Evolutionary conservation across 495 filamentous ascomycete species (phyloP), one percentile per base, ranked within the genome.

Genomic region (Tuber melanosporum): DNA sequence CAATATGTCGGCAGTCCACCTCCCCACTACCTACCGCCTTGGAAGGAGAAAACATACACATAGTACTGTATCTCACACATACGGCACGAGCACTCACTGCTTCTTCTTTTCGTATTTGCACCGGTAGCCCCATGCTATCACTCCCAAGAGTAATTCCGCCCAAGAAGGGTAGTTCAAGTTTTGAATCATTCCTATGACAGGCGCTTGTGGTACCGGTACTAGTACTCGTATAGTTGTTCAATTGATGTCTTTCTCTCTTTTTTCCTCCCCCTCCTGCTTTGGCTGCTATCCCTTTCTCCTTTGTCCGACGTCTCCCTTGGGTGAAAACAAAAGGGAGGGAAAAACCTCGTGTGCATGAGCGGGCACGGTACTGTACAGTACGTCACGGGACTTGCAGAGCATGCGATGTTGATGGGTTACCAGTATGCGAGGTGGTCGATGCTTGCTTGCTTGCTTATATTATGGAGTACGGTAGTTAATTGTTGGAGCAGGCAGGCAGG

Each of bases 101-200:
- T 32, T 32, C 57, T 66, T 32, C 22, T 62, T 32, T 26, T 26
- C 26, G 12, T 66, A 17, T 17, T 17, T 12, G 14, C 26, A 66
- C 57, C n/a, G 57, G 9, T 15, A 62, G 32, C 57, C n/a, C 47
- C 47, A 49, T 22, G 47, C 47, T 49, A 49, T 7, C 15, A 49
- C 22, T 49, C 20, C 47, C 57, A 62, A 62, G n/a, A 15, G 52
- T 14, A 57, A 57, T 26, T 22, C 52, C 10, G n/a, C 22, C 22
- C 52, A 26, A 57, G n/a, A 62, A 46, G 45, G 52, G 52, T 62
- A 62, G n/a, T 62, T 62, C 52, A 62, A 62, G n/a, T 62, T 62
- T 62, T n/a, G 10, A 62, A 26, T 12, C 15, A 66, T 66, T 66
- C 57, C 57, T 4, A 32, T 2, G 26, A 36, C 12, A 3, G 57